phyloP scores from a whole-genome alignment of 495 filamentous ascomycete species.

The Hypoxylon crocopeplum region DNA sequence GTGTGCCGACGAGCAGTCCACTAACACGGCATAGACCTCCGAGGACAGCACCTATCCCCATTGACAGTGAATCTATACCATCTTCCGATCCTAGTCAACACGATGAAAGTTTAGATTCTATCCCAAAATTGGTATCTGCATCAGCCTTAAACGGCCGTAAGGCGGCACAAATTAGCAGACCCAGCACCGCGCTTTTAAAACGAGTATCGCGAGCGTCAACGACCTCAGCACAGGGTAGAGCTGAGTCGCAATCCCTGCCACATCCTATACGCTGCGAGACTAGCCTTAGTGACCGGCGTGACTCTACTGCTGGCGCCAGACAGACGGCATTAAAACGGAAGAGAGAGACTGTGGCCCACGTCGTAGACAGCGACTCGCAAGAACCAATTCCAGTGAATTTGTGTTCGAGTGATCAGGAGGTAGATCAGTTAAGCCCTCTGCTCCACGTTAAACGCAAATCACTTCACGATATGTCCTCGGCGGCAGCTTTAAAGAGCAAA shows the following conservation, averaged over 20 bases:
- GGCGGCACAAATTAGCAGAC: background rate
- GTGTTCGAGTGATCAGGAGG: background rate
- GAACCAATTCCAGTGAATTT: conserved; percentile 2
- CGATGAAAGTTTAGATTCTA: conserved; percentile 3
- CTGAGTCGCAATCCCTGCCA: too few species aligned
- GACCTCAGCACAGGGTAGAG: too few species aligned
- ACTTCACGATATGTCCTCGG: background rate
- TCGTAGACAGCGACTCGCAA: background rate
- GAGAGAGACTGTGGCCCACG: background rate
- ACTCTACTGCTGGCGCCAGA: background rate
- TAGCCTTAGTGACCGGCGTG: background rate
- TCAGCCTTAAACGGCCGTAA: background rate
- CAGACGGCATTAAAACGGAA: background rate
- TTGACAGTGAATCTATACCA: conserved; percentile 22
- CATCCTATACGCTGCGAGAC: background rate
- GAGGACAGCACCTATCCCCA: conserved; percentile 11
- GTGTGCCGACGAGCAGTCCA: conserved; percentile 46
- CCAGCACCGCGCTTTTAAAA: too few species aligned
- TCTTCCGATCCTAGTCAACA: conserved; percentile 14
- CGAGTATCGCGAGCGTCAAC: too few species aligned
- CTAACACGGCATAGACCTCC: conserved; percentile 29
- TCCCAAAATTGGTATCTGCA: background rate
- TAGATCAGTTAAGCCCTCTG: background rate
- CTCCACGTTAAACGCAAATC: background rate
- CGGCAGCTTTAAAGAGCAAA: background rate